A percentile compares a stretch with the other conserved stretches of the same genome.
phyloP scores from a whole-genome alignment of 139 green algal genomes.

The Deuterostichococcus epilithicus region DNA sequence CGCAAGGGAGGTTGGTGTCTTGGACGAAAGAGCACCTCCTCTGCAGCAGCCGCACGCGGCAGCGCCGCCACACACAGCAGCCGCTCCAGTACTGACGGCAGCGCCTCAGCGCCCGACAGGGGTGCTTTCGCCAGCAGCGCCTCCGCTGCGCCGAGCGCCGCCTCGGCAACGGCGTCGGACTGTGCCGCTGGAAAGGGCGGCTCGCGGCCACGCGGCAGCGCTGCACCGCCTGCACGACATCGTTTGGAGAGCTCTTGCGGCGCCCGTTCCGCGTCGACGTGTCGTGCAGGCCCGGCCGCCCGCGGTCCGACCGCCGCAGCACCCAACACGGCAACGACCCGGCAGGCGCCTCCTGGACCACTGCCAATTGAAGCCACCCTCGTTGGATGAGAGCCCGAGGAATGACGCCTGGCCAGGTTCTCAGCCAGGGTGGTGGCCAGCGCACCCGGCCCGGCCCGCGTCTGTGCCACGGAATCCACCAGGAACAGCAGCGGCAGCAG shows the following conservation, averaged over 20 bases:
- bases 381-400: background rate
- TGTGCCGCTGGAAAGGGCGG: conserved; percentile 34
- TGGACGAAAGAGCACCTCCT: conserved; percentile 39
- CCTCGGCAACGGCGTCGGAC: conserved; percentile 52
- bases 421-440: background rate
- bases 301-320: background rate
- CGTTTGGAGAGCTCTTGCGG: background rate
- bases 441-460: background rate
- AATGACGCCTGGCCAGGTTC: background rate
- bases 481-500: conserved; percentile 64
- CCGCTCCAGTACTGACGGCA: conserved; percentile 12
- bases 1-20: too few species aligned
- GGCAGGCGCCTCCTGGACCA: background rate
- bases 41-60: background rate
- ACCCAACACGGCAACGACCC: background rate
- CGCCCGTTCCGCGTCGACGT: background rate
- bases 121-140: conserved; percentile 3
- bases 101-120: background rate
- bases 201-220: background rate
- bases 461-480: conserved; percentile 42
- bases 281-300: background rate
- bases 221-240: background rate
- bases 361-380: background rate
- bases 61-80: conserved; percentile 53
- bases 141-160: conserved; percentile 17